Conservation (phyloP, 352 stramenopile species). For the Pythium graminicola region DNA sequence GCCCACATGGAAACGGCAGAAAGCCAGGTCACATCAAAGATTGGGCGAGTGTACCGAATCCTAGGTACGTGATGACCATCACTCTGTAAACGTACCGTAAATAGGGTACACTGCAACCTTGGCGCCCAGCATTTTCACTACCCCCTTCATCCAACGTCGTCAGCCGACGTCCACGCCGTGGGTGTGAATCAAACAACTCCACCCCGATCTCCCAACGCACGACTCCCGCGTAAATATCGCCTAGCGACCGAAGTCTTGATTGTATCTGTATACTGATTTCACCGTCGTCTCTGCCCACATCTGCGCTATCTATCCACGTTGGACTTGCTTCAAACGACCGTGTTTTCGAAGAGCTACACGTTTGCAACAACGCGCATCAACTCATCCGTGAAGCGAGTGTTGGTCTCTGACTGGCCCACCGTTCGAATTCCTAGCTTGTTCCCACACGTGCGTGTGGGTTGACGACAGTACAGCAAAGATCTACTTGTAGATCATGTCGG, state of each 20-base stretch:
- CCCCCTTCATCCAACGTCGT: not conserved
- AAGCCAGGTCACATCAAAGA: slow-evolving; percentile 17
- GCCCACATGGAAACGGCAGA: not conserved
- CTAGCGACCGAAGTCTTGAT: not conserved
- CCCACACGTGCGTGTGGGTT: slow-evolving; percentile 2
- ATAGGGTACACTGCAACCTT: not conserved
- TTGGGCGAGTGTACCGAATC: slow-evolving; percentile 7
- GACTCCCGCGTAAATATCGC: too few relatives aligned
- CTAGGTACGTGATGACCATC: slow-evolving; percentile 3
- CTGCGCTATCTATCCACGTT: not conserved
- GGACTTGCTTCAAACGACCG: not conserved
- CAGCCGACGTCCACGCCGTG: too few relatives aligned
- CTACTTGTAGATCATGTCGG: slow-evolving; percentile 23
- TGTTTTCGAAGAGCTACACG: not conserved
- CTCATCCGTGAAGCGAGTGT: not conserved
- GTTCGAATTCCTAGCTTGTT: not conserved
- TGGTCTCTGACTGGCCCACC: slow-evolving; percentile 13
- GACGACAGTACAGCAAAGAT: slow-evolving; percentile 1
- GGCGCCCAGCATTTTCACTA: not conserved
- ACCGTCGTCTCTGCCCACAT: not conserved
- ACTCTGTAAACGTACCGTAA: slow-evolving; percentile 9
- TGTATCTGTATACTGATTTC: not conserved
- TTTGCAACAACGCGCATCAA: slow-evolving; percentile 2
- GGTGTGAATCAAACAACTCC: too few relatives aligned
- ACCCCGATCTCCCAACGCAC: too few relatives aligned